These are phyloP conservation scores for Globisporangium nodosum DNA, from an alignment of 352 stramenopile genomes.

Conservation along the genomic window DNA sequence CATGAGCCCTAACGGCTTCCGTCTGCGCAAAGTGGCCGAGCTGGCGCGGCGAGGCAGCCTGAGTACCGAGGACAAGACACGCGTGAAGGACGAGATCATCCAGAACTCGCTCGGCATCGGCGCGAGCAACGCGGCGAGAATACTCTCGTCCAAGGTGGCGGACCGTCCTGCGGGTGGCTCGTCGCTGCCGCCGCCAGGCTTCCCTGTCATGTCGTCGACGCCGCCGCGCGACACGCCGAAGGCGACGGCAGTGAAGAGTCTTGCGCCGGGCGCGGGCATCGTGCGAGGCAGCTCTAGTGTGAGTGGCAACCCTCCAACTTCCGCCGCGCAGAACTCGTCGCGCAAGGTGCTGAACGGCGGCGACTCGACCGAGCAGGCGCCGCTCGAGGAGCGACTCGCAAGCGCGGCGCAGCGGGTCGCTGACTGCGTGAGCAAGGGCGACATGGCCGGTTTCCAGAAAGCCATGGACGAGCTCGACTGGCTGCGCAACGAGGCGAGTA, in stretches of 20 bases:
- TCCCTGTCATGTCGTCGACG: conserved; percentile 28
- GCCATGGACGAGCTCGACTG: conserved; percentile 78
- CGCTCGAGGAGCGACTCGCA: conserved; percentile 63
- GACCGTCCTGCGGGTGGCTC: conserved; percentile 22
- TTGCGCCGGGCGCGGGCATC: conserved; percentile 45
- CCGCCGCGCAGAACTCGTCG: background rate
- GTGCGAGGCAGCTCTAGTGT: conserved; percentile 23
- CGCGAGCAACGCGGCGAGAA: conserved; percentile 50
- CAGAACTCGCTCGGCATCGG: conserved; percentile 77
- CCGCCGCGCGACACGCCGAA: conserved; percentile 48
- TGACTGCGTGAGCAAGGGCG: conserved; percentile 67
- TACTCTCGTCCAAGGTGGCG: conserved; percentile 51
- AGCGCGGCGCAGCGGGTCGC: conserved; percentile 60
- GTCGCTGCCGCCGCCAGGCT: conserved; percentile 38
- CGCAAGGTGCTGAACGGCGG: background rate
- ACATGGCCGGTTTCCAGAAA: conserved; percentile 78
- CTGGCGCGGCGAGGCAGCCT: conserved; percentile 69
- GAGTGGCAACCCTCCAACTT: background rate
- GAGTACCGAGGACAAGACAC: conserved; percentile 80
- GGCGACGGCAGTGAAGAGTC: conserved; percentile 40
- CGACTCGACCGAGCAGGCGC: background rate
- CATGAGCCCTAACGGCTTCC: conserved; percentile 79
- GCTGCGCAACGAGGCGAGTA: conserved; percentile 74
- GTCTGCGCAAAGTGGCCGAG: conserved; percentile 73
- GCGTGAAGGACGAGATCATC: conserved; percentile 84